phyloP scores from a whole-genome alignment of 495 filamentous ascomycete genomes.

The Cercophora sp. region DNA sequence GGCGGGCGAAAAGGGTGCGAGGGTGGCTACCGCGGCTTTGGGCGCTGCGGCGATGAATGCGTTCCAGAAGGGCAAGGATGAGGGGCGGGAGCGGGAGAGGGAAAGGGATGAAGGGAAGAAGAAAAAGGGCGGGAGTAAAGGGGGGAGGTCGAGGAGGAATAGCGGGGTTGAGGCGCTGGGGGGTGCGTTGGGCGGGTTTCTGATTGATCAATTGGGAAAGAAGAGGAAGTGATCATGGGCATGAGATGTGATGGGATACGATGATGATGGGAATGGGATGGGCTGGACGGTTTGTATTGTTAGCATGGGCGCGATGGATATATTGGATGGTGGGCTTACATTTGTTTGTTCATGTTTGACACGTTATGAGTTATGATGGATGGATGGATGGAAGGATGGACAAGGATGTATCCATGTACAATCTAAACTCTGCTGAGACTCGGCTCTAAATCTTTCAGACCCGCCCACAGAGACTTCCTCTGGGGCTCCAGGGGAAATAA shows the following conservation, averaged over 20 bases:
- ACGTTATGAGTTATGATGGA: no score
- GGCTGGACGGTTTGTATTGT: no score
- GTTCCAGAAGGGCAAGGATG: constrained; percentile 13
- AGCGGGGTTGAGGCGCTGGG: constrained; percentile 11
- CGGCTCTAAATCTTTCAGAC: no score
- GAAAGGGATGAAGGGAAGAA: neutral
- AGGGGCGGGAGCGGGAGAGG: neutral
- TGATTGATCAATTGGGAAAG: constrained; percentile 17
- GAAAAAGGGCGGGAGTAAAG: neutral
- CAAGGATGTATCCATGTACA: no score
- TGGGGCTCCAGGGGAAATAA: no score
- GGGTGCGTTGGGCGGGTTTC: constrained; percentile 16
- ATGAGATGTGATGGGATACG: neutral
- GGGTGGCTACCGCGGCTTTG: constrained; percentile 39
- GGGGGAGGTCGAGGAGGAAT: constrained; percentile 1
- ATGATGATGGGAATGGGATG: neutral
- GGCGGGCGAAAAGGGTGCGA: constrained; percentile 37
- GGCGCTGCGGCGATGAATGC: constrained; percentile 38
- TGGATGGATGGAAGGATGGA: no score
- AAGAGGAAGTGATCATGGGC: neutral
- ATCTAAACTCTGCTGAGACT: no score
- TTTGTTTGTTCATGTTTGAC: no score
- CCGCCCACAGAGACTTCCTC: no score
- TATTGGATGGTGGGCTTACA: no score
- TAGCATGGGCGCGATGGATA: no score